Evolutionary conservation across 805 yeast genomes (phyloP), one percentile per base, ranked within the genome.

Genomic region (Candida alai): DNA sequence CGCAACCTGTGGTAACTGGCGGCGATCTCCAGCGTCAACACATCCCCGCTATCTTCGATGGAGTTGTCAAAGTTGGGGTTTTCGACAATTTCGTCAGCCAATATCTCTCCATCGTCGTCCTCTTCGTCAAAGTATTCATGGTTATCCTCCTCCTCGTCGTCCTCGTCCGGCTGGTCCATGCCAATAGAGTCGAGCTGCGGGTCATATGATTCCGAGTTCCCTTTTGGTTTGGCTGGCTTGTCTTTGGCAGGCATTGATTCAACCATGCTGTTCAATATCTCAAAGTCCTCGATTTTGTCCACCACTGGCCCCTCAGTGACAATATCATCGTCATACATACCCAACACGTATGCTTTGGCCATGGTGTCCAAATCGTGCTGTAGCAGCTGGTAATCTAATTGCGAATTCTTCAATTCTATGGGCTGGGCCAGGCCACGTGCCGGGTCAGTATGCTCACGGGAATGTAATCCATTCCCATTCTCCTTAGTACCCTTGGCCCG

Each of bases 281-380:
- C 71, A 47, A 80, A 77, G 49, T 80, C 86, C 9, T 60, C 67
- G 8, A 78, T 34, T 35, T 65, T 58, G 40, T 74, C 73, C 14
- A 80, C 69, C 1, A 80, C 70, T 10, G 73, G 73, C 0, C 84
- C 84, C 31, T 69, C 68, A 0, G 77, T 72, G 16, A 59, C 65
- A 7, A 73, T 54, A 43, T 79, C 84, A 40, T 76, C 84, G 46
- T 78, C 83, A 46, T 75, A 78, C 43, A 72, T 52, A 1, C 84
- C 85, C 15, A 65, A 44, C n/a, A 66, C 58, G 43, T 80, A 80
- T 1, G 82, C 83, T 33, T 68, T 65, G 0, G 76, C 82, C 80
- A 78, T 73, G 3, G 72, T 66, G 31, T 76, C 81, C 43, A 72
- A 37, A 44, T 76, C 72, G 13, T 62, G 61, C 16, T 65, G 68